phyloP scores from a whole-genome alignment of 208 protist genomes.

The Crithidia expoeki region DNA sequence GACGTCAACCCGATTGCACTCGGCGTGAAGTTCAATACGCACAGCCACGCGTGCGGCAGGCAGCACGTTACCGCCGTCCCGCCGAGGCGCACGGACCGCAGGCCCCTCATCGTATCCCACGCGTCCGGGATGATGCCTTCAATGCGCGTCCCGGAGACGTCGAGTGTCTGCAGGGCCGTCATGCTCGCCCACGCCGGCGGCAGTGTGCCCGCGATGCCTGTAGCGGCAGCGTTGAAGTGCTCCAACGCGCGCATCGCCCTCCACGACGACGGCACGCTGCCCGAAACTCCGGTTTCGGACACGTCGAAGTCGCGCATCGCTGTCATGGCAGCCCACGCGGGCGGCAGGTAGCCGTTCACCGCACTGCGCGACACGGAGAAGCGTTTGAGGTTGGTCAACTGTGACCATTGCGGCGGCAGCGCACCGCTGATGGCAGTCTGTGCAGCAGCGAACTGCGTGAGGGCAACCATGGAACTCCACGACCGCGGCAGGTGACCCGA shows the following conservation, averaged over 20 bases:
- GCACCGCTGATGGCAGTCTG: background rate
- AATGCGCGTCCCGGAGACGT: background rate
- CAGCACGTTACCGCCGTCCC: no score
- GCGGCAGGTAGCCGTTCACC: conserved; percentile 7
- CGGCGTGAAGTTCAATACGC: no score
- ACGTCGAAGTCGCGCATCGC: background rate
- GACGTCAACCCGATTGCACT: background rate
- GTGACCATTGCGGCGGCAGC: background rate
- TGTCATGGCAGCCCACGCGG: conserved; percentile 8
- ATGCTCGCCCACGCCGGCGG: conserved; percentile 4
- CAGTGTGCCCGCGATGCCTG: background rate
- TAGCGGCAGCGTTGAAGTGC: background rate
- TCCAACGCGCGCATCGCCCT: background rate
- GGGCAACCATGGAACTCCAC: background rate
- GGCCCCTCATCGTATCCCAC: conserved; percentile 11
- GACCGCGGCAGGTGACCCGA: background rate
- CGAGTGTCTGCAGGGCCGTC: background rate
- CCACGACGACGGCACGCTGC: background rate
- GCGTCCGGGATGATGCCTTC: conserved; percentile 7
- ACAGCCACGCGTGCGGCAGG: no score
- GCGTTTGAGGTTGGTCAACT: background rate
- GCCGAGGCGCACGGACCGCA: background rate
- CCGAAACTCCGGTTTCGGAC: background rate
- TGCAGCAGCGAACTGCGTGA: background rate
- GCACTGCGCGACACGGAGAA: background rate